These are phyloP conservation scores for Striga asiatica DNA, from an alignment of 257 asterid genomes.

Conservation along the genomic window DNA sequence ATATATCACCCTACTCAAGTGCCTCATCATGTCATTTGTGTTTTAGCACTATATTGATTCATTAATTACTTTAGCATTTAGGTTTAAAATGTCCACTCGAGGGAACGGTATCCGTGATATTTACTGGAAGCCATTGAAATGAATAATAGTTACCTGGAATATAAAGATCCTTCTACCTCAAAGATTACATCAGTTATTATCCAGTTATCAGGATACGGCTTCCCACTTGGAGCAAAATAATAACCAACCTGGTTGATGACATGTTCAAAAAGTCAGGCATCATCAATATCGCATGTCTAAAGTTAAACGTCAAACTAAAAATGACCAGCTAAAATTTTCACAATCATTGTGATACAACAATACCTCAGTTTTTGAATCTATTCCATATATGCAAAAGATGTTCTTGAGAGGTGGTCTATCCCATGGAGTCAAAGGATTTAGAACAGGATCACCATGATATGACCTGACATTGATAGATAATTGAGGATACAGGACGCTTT, in stretches of 20 bases:
- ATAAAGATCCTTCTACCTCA: conserved; percentile 83
- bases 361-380: conserved; percentile 92
- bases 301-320: conserved; percentile 7
- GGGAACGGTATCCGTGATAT: conserved; percentile 5
- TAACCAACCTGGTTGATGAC: conserved; percentile 77
- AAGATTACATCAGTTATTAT: conserved; percentile 77
- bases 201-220: conserved; percentile 99
- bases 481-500: conserved; percentile 11
- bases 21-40: conserved; percentile 1
- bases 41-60: conserved; percentile 3
- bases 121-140: conserved; percentile 7
- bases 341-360: conserved; percentile 10
- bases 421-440: conserved; percentile 98
- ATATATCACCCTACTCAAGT: background rate
- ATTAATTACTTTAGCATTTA: background rate
- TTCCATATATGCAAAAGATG: conserved; percentile 89
- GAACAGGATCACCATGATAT: conserved; percentile 86
- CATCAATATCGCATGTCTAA: conserved; percentile 11
- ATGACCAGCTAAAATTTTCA: conserved; percentile 15
- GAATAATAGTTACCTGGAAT: conserved; percentile 58
- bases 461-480: conserved; percentile 53
- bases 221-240: conserved; percentile 98
- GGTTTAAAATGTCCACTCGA: conserved; percentile 1
- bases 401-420: conserved; percentile 98
- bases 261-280: conserved; percentile 18